Evolutionary conservation across 805 yeast genomes (phyloP).

Genomic region (Zygotorulaspora florentina): DNA sequence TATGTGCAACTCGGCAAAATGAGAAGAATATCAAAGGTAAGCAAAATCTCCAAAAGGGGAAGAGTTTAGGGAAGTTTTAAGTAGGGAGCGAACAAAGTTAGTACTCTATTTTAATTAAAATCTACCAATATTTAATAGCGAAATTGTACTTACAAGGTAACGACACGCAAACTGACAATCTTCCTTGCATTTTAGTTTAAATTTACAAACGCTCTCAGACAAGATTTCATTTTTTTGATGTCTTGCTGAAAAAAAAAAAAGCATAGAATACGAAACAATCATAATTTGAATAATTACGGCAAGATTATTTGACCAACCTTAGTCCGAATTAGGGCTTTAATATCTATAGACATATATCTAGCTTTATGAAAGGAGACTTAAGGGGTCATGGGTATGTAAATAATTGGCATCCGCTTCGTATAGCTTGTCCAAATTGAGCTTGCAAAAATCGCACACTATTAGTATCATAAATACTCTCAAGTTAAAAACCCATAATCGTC

Average conservation of each 20-base stretch:
- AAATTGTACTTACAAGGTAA: constrained; percentile 6
- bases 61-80: constrained; percentile 13
- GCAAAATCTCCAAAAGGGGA: constrained; percentile 14
- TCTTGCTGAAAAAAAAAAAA: not conserved
- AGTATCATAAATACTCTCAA: constrained; percentile 13
- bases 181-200: not conserved
- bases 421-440: too few relatives aligned
- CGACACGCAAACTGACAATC: not conserved
- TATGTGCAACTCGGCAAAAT: not conserved
- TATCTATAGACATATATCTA: too few relatives aligned
- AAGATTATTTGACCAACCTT: too few relatives aligned
- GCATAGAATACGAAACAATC: not conserved
- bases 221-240: not conserved
- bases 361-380: too few relatives aligned
- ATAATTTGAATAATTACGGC: not conserved
- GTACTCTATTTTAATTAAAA: constrained; percentile 3
- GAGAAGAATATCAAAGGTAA: constrained; percentile 1
- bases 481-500: constrained; percentile 48
- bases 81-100: constrained; percentile 10
- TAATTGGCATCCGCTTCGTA: too few relatives aligned
- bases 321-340: too few relatives aligned
- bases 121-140: not conserved
- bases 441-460: too few relatives aligned
- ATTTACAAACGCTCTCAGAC: not conserved
- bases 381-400: too few relatives aligned